Base-by-base conservation (phyloP, 805 yeast genomes). In the Candida germanica region DNA sequence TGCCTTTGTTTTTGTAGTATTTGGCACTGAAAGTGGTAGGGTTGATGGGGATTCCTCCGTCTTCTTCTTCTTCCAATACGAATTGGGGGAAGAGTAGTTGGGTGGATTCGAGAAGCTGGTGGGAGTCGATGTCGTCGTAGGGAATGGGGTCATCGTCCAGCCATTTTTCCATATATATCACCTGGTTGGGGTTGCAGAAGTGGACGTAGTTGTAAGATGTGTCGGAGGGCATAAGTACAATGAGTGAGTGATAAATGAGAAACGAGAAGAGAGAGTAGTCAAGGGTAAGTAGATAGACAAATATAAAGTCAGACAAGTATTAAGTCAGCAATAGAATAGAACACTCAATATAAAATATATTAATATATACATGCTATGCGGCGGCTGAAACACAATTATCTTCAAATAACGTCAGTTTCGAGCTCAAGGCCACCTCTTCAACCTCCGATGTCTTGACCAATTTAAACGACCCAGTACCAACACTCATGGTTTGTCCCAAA, bases 391-490 rank as follows among this genome's bases (percentile, higher is more conserved):
- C 23, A 17, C 37, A 34, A 7, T 27, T n/a, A 23, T 34, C 37
- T 28, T 34, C 37, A 14, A 35, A 35, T 13, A 35, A 24, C 5
- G 38, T 35, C 16, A 69, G 69, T 46, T 65, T 73, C 13, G 47
- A 49, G 29, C 50, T 53, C 50, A 79, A 59, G 20, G 24, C 25
- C 22, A 12, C 13, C 16, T 22, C 23, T 26, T 36, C 26, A 27
- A 70, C 59, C 28, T 69, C 62, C 4, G 79, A 74, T 31, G 75
- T 68, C 43, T 81, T 79, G 6, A 85, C 85, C 49, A 93, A 70
- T 57, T 88, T 84, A 73, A 93, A 89, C 0, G 98, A 83, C 47
- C 98, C 98, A 1, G 99, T 93, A 58, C 99, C 99, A 48, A 93
- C 82, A 34, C 83, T 77, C 97, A 93, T 91, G 36, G 97, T 88